Evolutionary conservation across 2,329 filamentous ascomycete genomes (phyloP).

Genomic region (Curvularia lunata): DNA sequence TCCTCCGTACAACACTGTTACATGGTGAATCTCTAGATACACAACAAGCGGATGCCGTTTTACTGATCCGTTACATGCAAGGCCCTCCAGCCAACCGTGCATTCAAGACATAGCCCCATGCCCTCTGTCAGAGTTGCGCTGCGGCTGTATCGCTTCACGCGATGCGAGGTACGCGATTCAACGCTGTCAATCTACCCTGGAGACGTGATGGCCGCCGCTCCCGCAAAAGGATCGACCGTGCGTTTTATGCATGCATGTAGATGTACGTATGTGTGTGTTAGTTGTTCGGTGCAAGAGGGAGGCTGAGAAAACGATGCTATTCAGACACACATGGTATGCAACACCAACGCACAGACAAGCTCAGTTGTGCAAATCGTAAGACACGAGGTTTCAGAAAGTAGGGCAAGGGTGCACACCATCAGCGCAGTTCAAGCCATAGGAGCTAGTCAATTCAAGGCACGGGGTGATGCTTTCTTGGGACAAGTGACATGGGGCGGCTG

Average conservation of each 20-base stretch:
- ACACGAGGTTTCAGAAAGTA: neutral
- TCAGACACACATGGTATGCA: neutral
- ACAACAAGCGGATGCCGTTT: neutral
- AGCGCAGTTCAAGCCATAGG: neutral
- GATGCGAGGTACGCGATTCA: conserved; percentile 12
- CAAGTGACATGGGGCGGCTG: neutral
- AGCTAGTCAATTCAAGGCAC: neutral
- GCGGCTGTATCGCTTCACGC: conserved; percentile 4
- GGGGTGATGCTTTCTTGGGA: neutral
- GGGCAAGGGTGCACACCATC: neutral
- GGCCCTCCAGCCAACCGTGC: neutral
- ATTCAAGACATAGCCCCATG: too few relatives aligned
- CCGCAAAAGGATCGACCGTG: neutral
- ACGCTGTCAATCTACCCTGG: neutral
- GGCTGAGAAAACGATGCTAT: neutral
- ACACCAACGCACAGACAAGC: neutral
- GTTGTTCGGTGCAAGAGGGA: neutral
- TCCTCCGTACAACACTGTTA: neutral
- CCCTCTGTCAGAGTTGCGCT: neutral
- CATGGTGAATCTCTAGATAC: neutral
- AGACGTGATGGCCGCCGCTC: too few relatives aligned
- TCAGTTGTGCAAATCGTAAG: neutral
- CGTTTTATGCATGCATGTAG: conserved; percentile 3
- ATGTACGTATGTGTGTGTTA: conserved; percentile 2
- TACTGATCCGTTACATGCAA: neutral